These are phyloP conservation scores for Pholiota conissans DNA, from an alignment of 768 basidiomycete species.

Conservation along the genomic window DNA sequence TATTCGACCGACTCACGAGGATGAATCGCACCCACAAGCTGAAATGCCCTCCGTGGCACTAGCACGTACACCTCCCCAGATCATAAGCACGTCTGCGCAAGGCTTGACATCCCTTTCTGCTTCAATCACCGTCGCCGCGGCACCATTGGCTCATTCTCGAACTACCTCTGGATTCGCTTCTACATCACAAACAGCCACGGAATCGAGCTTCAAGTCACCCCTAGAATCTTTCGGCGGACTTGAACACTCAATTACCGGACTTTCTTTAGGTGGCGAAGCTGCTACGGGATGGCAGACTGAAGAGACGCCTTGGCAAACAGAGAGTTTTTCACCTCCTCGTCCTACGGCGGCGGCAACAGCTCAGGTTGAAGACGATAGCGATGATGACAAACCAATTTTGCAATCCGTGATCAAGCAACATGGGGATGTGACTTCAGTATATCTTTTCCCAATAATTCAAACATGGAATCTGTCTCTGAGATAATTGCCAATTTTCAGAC, in stretches of 20 bases:
- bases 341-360: constrained; percentile 5
- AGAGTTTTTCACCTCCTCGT: constrained; percentile 20
- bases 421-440: constrained; percentile 26
- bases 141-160: constrained; percentile 3
- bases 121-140: constrained; percentile 5
- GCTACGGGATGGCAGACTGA: constrained; percentile 54
- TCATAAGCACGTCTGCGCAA: neutral
- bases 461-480: neutral
- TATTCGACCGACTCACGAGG: constrained; percentile 35
- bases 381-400: constrained; percentile 68
- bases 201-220: constrained; percentile 31
- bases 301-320: constrained; percentile 37
- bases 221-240: constrained; percentile 29
- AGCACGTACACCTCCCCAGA: neutral
- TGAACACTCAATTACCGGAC: constrained; percentile 35
- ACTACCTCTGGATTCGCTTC: constrained; percentile 3
- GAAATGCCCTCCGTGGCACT: constrained; percentile 1
- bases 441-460: constrained; percentile 7
- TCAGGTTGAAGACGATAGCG: constrained; percentile 55
- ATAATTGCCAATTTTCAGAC: constrained; percentile 5
- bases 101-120: constrained; percentile 20
- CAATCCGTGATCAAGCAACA: constrained; percentile 39
- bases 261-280: constrained; percentile 37
- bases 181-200: constrained; percentile 17
- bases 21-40: constrained; percentile 16